A percentile compares a stretch with the other conserved stretches of the same genome.
These are phyloP conservation scores for Neopestalotiopsis sp. DNA, from an alignment of 2,329 filamentous ascomycete species.

Conservation along the genomic window DNA sequence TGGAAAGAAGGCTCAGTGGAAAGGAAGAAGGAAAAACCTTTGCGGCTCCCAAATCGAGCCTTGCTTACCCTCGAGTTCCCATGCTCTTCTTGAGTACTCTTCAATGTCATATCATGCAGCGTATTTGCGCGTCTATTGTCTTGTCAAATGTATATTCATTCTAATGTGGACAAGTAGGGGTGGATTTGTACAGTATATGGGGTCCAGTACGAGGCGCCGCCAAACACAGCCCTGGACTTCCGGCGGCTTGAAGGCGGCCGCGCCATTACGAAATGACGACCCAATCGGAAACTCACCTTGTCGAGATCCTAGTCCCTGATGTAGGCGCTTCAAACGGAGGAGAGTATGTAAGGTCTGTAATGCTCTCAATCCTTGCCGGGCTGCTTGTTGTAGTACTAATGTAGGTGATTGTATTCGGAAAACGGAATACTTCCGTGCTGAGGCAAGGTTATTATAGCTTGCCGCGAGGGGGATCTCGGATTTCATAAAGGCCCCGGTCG, in stretches of 20 bases:
- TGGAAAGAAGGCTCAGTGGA: constrained; percentile 6
- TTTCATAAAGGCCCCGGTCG: not conserved
- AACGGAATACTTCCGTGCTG: not conserved
- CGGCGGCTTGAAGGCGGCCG: not conserved
- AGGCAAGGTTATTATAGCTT: not conserved
- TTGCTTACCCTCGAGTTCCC: not conserved
- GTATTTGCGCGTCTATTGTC: not conserved
- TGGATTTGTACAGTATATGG: not conserved
- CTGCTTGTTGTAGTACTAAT: not conserved
- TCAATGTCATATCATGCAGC: not conserved
- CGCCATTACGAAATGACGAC: not conserved
- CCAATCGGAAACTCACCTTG: not conserved
- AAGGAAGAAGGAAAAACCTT: not conserved
- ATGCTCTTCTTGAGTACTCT: not conserved
- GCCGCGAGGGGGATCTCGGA: not conserved
- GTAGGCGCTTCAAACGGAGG: not conserved
- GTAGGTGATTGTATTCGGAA: not conserved
- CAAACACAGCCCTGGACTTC: not conserved
- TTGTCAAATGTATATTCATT: not conserved
- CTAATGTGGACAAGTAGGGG: not conserved
- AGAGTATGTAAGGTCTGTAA: not conserved
- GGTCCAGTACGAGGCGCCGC: not conserved
- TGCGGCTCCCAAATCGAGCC: not conserved
- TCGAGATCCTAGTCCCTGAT: not conserved
- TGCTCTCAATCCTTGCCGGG: not conserved